Percentiles rank a stretch among this genome's conserved stretches.
Evolutionary conservation across 768 basidiomycete species (phyloP).

Genomic region (Termitomyces sp.): DNA sequence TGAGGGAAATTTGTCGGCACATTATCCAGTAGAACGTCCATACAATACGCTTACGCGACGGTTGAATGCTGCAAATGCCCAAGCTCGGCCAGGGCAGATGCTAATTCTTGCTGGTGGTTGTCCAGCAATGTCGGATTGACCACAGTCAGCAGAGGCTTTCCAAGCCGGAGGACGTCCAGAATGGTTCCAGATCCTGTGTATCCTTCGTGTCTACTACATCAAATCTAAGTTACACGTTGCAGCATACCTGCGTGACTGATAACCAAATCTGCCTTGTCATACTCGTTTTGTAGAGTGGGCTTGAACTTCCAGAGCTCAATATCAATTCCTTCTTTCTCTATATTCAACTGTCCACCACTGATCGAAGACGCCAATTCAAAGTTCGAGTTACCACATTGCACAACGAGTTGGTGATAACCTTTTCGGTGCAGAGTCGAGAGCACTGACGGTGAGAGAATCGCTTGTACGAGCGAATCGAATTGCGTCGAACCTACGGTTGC

Average conservation of each 20-base stretch:
- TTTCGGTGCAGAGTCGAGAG: slow-evolving; percentile 45
- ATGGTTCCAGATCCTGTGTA: slow-evolving; percentile 87
- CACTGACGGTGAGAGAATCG: slow-evolving; percentile 51
- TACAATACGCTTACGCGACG: slow-evolving; percentile 44
- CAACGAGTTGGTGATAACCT: slow-evolving; percentile 55
- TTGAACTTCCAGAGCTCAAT: slow-evolving; percentile 75
- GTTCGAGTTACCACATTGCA: slow-evolving; percentile 77
- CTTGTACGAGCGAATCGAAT: slow-evolving; percentile 71
- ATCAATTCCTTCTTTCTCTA: slow-evolving; percentile 35
- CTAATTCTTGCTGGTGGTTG: slow-evolving; percentile 91
- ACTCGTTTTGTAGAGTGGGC: slow-evolving; percentile 61
- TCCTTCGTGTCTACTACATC: slow-evolving; percentile 22
- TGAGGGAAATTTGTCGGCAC: slow-evolving; percentile 17
- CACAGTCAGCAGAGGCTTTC: slow-evolving; percentile 78
- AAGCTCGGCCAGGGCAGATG: slow-evolving; percentile 53
- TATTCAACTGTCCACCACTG: slow-evolving; percentile 18
- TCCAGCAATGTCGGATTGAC: slow-evolving; percentile 87
- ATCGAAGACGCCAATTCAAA: slow-evolving; percentile 32
- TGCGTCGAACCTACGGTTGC: slow-evolving; percentile 88
- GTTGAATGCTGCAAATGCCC: slow-evolving; percentile 55
- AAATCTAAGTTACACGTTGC: neutral
- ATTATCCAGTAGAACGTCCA: neutral
- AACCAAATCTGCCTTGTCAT: slow-evolving; percentile 65
- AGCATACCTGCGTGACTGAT: slow-evolving; percentile 89
- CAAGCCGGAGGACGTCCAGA: slow-evolving; percentile 73